phyloP scores from a whole-genome alignment of 495 filamentous ascomycete species.

The Aspergillus sparsus region DNA sequence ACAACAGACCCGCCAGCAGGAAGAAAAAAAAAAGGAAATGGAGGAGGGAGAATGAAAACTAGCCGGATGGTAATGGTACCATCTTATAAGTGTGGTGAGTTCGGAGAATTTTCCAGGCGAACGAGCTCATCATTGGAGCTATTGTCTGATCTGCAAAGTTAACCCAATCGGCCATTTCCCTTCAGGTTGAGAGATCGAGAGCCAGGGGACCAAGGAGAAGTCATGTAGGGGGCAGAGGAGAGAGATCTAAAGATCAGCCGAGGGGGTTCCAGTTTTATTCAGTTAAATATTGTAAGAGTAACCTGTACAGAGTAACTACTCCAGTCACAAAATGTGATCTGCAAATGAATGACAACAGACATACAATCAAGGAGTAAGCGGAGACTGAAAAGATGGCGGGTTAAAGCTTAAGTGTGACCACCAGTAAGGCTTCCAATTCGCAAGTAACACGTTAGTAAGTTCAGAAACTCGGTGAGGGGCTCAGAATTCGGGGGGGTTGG shows the following conservation, averaged over 20 bases:
- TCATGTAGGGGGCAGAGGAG: not conserved
- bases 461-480: not conserved
- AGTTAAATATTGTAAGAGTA: not conserved
- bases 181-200: not conserved
- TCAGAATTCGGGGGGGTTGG: conserved; percentile 10
- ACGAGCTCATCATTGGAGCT: conserved; percentile 16
- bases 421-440: conserved; percentile 2
- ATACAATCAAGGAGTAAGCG: conserved; percentile 18
- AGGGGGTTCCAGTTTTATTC: not conserved
- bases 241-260: not conserved
- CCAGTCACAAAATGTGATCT: not conserved
- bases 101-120: conserved; percentile 23
- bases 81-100: conserved; percentile 20
- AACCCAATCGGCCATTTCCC: conserved; percentile 12
- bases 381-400: conserved; percentile 20
- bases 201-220: not conserved
- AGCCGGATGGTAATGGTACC: not conserved
- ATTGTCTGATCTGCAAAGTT: conserved; percentile 23
- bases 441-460: not conserved
- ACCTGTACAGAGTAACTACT: not conserved
- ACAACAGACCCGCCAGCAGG: not conserved
- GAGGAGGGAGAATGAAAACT: conserved; percentile 4
- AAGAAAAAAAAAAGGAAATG: not conserved
- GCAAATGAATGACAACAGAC: conserved; percentile 4
- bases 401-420: conserved; percentile 17